Evolutionary conservation across 306 rosid species (phyloP), one percentile per base, ranked within the genome.

Genomic region (Inga oerstediana): DNA sequence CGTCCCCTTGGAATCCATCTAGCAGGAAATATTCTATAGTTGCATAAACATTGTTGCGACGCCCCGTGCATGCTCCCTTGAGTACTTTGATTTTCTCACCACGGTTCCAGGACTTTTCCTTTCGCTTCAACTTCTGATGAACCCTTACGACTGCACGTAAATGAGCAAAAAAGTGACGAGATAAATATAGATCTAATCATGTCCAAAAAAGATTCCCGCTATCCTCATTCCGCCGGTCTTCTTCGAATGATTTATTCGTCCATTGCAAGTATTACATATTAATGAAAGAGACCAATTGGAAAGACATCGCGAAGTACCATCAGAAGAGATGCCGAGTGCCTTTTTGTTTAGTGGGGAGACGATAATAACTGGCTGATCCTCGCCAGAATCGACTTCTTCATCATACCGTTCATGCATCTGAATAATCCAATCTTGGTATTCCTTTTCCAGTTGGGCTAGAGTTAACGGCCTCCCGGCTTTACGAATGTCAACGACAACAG

Each of bases 1-100:
- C 43, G n/a, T 90, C 94, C 59, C 92, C 94, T 81, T 83, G 65
- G 13, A 88, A 78, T 44, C 94, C 91, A 81, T 87, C 94, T 75
- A 92, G 88, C 83, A 88, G 69, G 84, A 92, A 89, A 76, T 85
- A 89, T n/a, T 92, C 97, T 52, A 92, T 68, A 24, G 90, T 88
- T 30, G 94, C 97, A 89, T 84, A 90, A 74, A 86, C 81, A 49
- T 79, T 87, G 10, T 72, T 82, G 67, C 87, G 83, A 77, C 71
- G 80, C 68, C 91, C 92, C 32, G 88, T 27, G 46, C 88, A 85
- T 71, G 94, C 97, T 78, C 97, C 94, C 81, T 80, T 92, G 6
- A 85, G 13, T 79, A 90, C 81, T 86, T 90, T 92, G 44, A 92
- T 76, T 77, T 44, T 85, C 75, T 90, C 85, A 12, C 90, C 97